Percentiles rank a stretch among this genome's conserved stretches.
Conservation (phyloP, 176 grass and related monocot species). For the Oryza rufipogon region DNA sequence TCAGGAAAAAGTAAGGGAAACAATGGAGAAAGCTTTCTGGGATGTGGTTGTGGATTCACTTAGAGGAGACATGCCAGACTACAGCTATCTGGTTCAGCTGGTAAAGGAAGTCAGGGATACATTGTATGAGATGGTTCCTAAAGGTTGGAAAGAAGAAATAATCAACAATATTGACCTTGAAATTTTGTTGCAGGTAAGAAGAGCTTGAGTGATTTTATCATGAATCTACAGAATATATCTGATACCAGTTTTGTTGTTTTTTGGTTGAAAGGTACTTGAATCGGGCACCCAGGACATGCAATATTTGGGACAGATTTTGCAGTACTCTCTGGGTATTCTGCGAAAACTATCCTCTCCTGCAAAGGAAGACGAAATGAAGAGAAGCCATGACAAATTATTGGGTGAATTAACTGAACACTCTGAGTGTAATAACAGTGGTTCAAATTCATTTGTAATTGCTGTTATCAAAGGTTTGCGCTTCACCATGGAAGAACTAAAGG, state of each 20-base stretch:
- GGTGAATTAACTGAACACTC: conserved; percentile 55
- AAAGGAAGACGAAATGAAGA: conserved; percentile 76
- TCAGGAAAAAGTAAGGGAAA: conserved; percentile 72
- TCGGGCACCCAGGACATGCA: conserved; percentile 55
- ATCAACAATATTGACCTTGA: conserved; percentile 76
- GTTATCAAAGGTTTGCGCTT: conserved; percentile 81
- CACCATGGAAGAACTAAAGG: conserved; percentile 89
- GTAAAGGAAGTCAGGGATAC: conserved; percentile 87
- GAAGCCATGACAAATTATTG: conserved; percentile 72
- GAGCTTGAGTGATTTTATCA: conserved; percentile 18
- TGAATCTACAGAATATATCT: conserved; percentile 17
- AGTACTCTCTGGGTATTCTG: conserved; percentile 69
- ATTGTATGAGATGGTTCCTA: conserved; percentile 75
- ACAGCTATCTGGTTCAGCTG: conserved; percentile 66
- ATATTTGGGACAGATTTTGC: conserved; percentile 81
- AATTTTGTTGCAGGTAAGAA: conserved; percentile 76
- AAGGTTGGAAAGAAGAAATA: conserved; percentile 79
- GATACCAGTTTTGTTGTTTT: conserved; percentile 27
- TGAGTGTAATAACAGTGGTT: conserved; percentile 46
- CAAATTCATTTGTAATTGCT: conserved; percentile 63
- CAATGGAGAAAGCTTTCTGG: conserved; percentile 96
- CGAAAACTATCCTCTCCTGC: conserved; percentile 63
- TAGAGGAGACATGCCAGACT: conserved; percentile 76
- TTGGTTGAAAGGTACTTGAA: conserved; percentile 66
- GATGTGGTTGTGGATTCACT: conserved; percentile 67